phyloP scores from a whole-genome alignment of 441 rosid genomes.

The Kokia cookei region DNA sequence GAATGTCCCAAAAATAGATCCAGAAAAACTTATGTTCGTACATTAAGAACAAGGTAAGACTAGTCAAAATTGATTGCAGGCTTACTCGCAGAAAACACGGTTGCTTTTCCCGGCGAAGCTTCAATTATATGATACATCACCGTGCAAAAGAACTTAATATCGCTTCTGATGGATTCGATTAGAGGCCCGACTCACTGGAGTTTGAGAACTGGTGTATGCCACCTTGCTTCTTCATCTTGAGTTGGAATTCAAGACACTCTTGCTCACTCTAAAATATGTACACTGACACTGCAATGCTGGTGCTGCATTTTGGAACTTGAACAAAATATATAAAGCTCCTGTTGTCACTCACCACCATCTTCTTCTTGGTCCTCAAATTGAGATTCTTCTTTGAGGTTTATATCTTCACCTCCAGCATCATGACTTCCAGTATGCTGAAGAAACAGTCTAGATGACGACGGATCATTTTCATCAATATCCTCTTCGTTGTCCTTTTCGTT shows the following conservation, averaged over 20 bases:
- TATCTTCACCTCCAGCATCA: slow-evolving; percentile 55
- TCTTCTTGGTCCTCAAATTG: slow-evolving; percentile 92
- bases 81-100: background rate
- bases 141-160: background rate
- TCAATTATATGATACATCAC: background rate
- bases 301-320: background rate
- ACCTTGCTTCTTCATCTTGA: background rate
- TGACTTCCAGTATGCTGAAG: slow-evolving; percentile 41
- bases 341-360: slow-evolving; percentile 53
- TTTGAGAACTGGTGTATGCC: background rate
- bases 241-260: slow-evolving; percentile 1
- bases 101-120: background rate
- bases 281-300: background rate
- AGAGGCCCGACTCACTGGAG: background rate
- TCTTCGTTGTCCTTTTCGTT: slow-evolving; percentile 74
- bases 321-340: background rate
- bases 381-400: slow-evolving; percentile 70
- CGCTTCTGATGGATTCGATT: background rate
- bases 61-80: slow-evolving; percentile 21
- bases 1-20: background rate
- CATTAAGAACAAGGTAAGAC: slow-evolving; percentile 10
- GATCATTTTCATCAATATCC: slow-evolving; percentile 71
- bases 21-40: background rate
- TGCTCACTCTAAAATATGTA: slow-evolving; percentile 1
- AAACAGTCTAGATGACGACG: slow-evolving; percentile 62